Conservation (phyloP, 1,284 basidiomycete species). For the Acaromyces ingoldii region DNA sequence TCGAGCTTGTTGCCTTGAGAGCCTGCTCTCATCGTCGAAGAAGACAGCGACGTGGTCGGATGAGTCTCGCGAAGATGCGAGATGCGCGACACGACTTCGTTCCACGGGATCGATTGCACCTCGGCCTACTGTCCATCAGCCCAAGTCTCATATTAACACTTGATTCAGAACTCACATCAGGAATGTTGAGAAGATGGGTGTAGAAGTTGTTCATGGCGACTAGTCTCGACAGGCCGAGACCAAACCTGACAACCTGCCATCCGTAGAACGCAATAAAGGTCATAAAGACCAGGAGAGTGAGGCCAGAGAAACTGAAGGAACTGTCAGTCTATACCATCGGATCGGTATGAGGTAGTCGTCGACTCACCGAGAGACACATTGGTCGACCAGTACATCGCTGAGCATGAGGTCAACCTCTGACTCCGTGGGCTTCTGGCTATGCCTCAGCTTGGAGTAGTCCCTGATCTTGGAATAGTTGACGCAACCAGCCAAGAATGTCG, state of each 20-base stretch:
- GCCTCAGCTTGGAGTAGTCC: conserved; percentile 40
- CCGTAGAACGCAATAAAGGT: conserved; percentile 74
- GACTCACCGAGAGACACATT: conserved; percentile 72
- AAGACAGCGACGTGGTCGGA: conserved; percentile 32
- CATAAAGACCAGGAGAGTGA: conserved; percentile 58
- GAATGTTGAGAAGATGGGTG: conserved; percentile 59
- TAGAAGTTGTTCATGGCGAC: conserved; percentile 88
- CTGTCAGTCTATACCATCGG: conserved; percentile 21
- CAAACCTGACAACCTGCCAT: conserved; percentile 57
- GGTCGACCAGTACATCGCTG: conserved; percentile 71
- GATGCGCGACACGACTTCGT: conserved; percentile 84
- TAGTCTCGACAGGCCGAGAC: conserved; percentile 63
- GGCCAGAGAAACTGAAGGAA: conserved; percentile 68
- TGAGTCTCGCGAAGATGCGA: conserved; percentile 39
- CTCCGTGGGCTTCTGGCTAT: no score
- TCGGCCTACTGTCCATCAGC: conserved; percentile 92
- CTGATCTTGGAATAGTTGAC: conserved; percentile 76
- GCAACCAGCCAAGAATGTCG: conserved; percentile 89
- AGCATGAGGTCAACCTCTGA: no score
- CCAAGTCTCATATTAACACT: no score
- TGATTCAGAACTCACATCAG: conserved; percentile 54
- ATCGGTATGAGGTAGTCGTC: background rate
- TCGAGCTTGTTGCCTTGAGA: conserved; percentile 55
- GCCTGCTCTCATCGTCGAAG: conserved; percentile 53
- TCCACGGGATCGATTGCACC: conserved; percentile 95